A percentile compares a stretch with the other conserved stretches of the same genome.
Conservation (phyloP, 1,139 yeast genomes). For the Yamadazyma sp. region DNA sequence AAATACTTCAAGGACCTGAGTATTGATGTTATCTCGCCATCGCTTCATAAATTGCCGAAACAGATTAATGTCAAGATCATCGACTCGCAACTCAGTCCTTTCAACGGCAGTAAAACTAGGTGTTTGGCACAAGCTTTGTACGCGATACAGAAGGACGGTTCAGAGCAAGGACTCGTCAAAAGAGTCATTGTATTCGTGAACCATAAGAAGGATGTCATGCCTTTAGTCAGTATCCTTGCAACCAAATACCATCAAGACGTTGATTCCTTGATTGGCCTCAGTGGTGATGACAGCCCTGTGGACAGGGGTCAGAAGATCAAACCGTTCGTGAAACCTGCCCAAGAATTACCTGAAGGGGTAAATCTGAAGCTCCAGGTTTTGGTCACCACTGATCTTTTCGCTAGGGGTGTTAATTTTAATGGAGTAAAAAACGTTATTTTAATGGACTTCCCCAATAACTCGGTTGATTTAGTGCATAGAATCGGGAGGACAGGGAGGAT, state of each 20-base stretch:
- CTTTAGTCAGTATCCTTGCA: constrained; percentile 54
- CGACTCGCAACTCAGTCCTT: constrained; percentile 75
- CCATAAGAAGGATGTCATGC: constrained; percentile 61
- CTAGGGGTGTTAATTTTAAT: constrained; percentile 86
- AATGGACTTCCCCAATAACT: constrained; percentile 80
- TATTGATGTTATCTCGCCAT: constrained; percentile 71
- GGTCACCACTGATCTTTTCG: constrained; percentile 86
- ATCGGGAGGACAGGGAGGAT: constrained; percentile 95
- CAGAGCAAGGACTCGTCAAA: constrained; percentile 75
- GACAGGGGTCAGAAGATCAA: constrained; percentile 58
- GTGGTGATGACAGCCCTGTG: constrained; percentile 60
- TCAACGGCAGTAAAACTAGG: constrained; percentile 76
- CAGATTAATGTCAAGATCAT: constrained; percentile 70
- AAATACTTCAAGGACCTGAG: constrained; percentile 63
- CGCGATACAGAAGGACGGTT: constrained; percentile 81
- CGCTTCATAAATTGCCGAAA: constrained; percentile 78
- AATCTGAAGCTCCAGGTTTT: constrained; percentile 52
- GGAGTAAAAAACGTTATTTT: constrained; percentile 80
- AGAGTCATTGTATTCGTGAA: constrained; percentile 88
- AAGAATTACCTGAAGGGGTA: constrained; percentile 25
- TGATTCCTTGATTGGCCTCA: constrained; percentile 54
- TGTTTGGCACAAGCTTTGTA: constrained; percentile 87
- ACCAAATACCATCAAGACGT: constrained; percentile 54
- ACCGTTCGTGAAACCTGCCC: constrained; percentile 61
- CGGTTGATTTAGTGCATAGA: constrained; percentile 86